Conservation (phyloP, 2,329 filamentous ascomycete species). For the Alternaria sp. region DNA sequence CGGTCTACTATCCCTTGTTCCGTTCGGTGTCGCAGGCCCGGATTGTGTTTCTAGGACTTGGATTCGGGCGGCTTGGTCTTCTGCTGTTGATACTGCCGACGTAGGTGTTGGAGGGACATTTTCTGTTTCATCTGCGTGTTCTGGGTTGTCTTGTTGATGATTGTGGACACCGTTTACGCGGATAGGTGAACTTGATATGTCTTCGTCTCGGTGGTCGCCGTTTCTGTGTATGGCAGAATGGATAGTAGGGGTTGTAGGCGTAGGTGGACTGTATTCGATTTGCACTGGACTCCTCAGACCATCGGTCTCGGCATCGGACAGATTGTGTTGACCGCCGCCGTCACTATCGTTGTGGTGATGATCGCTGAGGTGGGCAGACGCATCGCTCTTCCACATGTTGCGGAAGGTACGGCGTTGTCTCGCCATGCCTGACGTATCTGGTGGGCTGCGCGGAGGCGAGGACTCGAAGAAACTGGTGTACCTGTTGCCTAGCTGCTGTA, state of each 20-base stretch:
- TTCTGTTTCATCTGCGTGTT: background rate
- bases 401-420: slow-evolving; percentile 42
- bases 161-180: slow-evolving; percentile 16
- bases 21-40: slow-evolving; percentile 53
- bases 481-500: slow-evolving; percentile 52
- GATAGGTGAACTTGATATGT: background rate
- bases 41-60: slow-evolving; percentile 51
- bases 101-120: slow-evolving; percentile 7
- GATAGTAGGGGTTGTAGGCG: background rate
- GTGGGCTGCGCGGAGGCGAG: slow-evolving; percentile 43
- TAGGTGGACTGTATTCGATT: slow-evolving; percentile 44
- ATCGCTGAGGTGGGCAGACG: slow-evolving; percentile 40
- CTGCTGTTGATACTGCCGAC: slow-evolving; percentile 10
- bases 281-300: slow-evolving; percentile 40
- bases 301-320: slow-evolving; percentile 44
- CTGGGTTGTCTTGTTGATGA: background rate
- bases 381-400: slow-evolving; percentile 45
- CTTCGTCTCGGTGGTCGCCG: slow-evolving; percentile 6
- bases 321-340: slow-evolving; percentile 10
- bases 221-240: slow-evolving; percentile 19
- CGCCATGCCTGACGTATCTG: slow-evolving; percentile 31
- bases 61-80: slow-evolving; percentile 38
- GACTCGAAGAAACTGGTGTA: slow-evolving; percentile 47
- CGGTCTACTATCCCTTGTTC: slow-evolving; percentile 47
- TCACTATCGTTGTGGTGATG: slow-evolving; percentile 36